phyloP scores from a whole-genome alignment of 495 filamentous ascomycete species.

The Penicillium paxilli region DNA sequence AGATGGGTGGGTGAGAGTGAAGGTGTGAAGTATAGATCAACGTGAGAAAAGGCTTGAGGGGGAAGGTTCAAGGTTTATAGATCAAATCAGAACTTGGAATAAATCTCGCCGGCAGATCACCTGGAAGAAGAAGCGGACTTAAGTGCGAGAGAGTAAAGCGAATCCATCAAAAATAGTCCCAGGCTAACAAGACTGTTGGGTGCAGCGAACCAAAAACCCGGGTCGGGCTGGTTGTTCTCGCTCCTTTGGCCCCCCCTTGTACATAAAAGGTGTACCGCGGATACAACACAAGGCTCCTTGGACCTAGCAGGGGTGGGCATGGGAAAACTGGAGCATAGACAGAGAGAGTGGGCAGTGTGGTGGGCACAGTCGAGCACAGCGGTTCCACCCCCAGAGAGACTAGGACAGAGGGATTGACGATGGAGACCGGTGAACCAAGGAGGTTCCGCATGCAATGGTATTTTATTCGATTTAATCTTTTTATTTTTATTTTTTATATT shows the following conservation, averaged over 20 bases:
- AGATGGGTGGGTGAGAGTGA: constrained; percentile 1
- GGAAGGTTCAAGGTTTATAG: constrained; percentile 24
- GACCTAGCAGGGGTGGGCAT: constrained; percentile 17
- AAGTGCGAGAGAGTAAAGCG: constrained; percentile 18
- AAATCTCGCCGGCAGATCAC: constrained; percentile 17
- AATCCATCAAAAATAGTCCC: constrained; percentile 12
- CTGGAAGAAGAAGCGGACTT: constrained; percentile 23
- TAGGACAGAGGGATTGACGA: constrained; percentile 5
- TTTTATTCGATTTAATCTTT: not conserved
- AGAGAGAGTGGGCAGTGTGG: not conserved
- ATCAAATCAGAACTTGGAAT: too few species aligned
- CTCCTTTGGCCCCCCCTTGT: constrained; percentile 26
- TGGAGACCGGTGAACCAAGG: constrained; percentile 21
- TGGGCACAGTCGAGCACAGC: not conserved
- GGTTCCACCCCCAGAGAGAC: constrained; percentile 20
- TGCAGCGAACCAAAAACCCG: constrained; percentile 20
- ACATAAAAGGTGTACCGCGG: constrained; percentile 24
- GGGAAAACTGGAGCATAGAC: not conserved
- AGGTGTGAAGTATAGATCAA: constrained; percentile 14
- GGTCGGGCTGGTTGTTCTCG: constrained; percentile 21
- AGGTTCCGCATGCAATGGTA: constrained; percentile 9
- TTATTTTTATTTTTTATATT: not conserved
- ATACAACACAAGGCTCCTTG: constrained; percentile 24
- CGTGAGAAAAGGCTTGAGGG: not conserved
- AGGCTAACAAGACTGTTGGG: constrained; percentile 25